Base-by-base conservation (phyloP, 2,329 filamentous ascomycete genomes). In the Aspergillus oerlinghausenensis region DNA sequence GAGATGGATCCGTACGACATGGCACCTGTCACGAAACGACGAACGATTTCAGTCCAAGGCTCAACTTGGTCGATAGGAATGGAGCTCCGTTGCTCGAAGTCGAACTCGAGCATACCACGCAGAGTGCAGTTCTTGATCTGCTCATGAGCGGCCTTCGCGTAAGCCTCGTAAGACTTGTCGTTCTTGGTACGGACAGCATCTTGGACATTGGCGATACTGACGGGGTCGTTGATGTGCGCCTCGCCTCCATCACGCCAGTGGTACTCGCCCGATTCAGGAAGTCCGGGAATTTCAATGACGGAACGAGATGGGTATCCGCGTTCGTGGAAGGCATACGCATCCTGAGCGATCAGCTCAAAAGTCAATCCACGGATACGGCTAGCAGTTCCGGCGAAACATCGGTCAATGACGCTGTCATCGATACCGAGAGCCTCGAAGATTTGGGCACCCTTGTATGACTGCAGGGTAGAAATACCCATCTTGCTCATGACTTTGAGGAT, bases 1-100 rank as follows among this genome's bases (percentile, higher is more conserved):
- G 93, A 97, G 68, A 97, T 97, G 43, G 93, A 97, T 50, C 93
- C 93, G 71, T 97, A 97, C 2, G 93, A 97, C 93, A 97, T 97
- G 66, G 93, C 93, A 72, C 93, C 93, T 42, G 93, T 97, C 67
- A 93, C 94, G 80, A 97, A 97, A 61, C 93, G 89, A 63, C 93
- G 89, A 49, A 97, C 93, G 67, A 97, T 97, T 69, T 97, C 92
- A 3, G 93, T 97, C 93, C 93, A 97, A 21, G 93, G 91, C 79
- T 97, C 93, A 57, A 97, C 93, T 75, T 97, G 92, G 65, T 97
- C 93, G 63, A 97, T 96, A 4, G 92, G 91, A 26, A 97, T 90
- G 0, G 92, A 86, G 17, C 82, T 85, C 64, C 86, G 82, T 64
- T 94, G 89, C 49, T 97, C 92, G 66, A 96, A 97, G 75, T 95